These are phyloP conservation scores for Ceratocystis ficicola DNA, from an alignment of 2,329 filamentous ascomycete species.

Conservation along the genomic window DNA sequence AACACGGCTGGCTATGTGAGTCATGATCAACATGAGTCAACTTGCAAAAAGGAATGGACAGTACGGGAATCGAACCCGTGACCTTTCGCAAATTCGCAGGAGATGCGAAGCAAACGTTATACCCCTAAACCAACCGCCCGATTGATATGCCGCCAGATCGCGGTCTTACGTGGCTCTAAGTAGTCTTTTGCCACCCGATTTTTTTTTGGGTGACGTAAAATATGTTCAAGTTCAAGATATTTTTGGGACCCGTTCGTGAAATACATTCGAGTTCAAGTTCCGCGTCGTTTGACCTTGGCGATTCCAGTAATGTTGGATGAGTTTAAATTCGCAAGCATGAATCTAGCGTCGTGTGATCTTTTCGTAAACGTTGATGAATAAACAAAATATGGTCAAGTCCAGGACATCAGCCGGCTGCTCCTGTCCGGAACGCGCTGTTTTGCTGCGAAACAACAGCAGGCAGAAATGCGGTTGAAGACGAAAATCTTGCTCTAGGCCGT, in stretches of 20 bases:
- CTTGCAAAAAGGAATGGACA: slow-evolving; percentile 13
- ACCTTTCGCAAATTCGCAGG: slow-evolving; percentile 22
- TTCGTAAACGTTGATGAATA: background rate
- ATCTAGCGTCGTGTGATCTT: background rate
- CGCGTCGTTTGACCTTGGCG: too few species aligned
- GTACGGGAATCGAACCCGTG: slow-evolving; percentile 22
- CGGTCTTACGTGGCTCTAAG: background rate
- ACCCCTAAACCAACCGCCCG: slow-evolving; percentile 22
- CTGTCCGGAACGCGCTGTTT: too few species aligned
- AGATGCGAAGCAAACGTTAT: slow-evolving; percentile 22
- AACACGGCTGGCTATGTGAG: too few species aligned
- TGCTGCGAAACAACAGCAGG: too few species aligned
- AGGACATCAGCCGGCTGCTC: background rate
- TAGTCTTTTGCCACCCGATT: background rate
- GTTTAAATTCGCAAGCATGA: too few species aligned
- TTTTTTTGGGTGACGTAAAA: background rate
- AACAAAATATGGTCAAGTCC: background rate
- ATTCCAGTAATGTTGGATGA: too few species aligned
- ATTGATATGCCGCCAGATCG: background rate
- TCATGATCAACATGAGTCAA: too few species aligned
- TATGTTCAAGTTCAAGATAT: too few species aligned
- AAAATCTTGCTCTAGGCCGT: too few species aligned
- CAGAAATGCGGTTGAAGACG: too few species aligned
- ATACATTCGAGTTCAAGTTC: too few species aligned
- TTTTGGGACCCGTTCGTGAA: too few species aligned